Evolutionary conservation across 2,329 filamentous ascomycete species (phyloP), one percentile per base, ranked within the genome.

Genomic region (Calonectria crousiana): DNA sequence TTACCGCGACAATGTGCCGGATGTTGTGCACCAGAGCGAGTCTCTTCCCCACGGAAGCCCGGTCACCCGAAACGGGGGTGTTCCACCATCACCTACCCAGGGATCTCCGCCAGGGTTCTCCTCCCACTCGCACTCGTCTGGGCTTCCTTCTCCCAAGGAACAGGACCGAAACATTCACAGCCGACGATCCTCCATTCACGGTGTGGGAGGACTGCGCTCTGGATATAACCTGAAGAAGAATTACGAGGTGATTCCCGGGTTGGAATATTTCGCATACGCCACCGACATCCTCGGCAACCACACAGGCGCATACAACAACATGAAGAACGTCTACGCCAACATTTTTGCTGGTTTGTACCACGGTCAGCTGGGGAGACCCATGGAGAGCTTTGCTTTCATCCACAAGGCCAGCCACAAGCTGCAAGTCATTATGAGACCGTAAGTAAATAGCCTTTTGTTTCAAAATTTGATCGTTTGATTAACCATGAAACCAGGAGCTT

Each of bases 191-290:
- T 92, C 90, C 0, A 82, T 90, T 53, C 88, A 92, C 79, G 88
- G 84, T 2, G 74, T 78, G 2, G 78, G 76, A 20, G 76, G 75
- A 16, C 71, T 77, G 53, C 81, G 83, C 26, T 69, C 77, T 13
- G 83, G 83, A 5, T 81, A 79, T 16, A 82, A 78, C 26, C 69
- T 85, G 36, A 85, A 85, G 75, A 86, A 86, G 78, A 98, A 98
- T 81, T 89, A 97, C 66, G 95, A 98, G 80, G 90, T 94, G 9
- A 94, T 98, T 74, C 96, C 97, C 0, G 97, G 97, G 0, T 87
- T 98, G 72, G 94, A 95, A 36, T 98, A 98, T 82, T 98, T 96
- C 83, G 94, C 94, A 1, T 93, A 94, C 75, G 96, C 95, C 2
- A 93, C 93, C 1, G 94, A 97, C 75, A 98, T 98, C 47, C 87